Base-by-base conservation (phyloP, 495 filamentous ascomycete species). In the Aspergillus taichungensis region DNA sequence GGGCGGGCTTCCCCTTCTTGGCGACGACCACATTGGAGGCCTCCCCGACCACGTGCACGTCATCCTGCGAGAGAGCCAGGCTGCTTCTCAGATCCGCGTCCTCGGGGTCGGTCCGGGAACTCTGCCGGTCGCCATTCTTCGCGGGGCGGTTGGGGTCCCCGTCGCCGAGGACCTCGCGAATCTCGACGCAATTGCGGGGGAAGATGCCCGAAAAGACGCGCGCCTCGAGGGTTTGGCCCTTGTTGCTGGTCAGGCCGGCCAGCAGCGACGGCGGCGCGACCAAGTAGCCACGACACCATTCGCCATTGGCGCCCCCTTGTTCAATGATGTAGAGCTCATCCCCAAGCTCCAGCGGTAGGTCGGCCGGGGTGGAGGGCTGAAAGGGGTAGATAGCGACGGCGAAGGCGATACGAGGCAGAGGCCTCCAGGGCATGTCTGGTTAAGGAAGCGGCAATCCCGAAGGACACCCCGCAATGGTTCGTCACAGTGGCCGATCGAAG, bases 291-390 rank as follows among this genome's bases (percentile, higher is more conserved):
- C 92, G 82, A 57, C 86, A 89, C 94, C 94, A 98, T 56, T 87
- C 76, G 50, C 83, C 85, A 65, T 94, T 77, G 14, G 62, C 65
- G 3, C 89, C 90, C n/a, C 83, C 83, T 64, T 95, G 87, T 68
- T 98, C 92, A 58, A 98, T 95, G 45, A 98, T 94, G 66, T 98
- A 98, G 42, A 98, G 73, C 64, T 97, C 92, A 74, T 98, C 92
- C 59, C 92, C 92, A 27, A 98, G 82, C 65, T 98, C 88, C 56
- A 98, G 79, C 10, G 92, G 91, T n/a, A 98, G 80, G 64, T 98
- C 92, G 54, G 87, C 87, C 28, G 90, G 81, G 46, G 80, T 83
- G 30, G 84, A 82, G 38, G 92, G 84, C 46, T 82, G 76, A 68
- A 97, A 98, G 29, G 92, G 92, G 61, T 89, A 91, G 49, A 82